phyloP scores from a whole-genome alignment of 345 rosid genomes.

The Cardamine resedifolia region DNA sequence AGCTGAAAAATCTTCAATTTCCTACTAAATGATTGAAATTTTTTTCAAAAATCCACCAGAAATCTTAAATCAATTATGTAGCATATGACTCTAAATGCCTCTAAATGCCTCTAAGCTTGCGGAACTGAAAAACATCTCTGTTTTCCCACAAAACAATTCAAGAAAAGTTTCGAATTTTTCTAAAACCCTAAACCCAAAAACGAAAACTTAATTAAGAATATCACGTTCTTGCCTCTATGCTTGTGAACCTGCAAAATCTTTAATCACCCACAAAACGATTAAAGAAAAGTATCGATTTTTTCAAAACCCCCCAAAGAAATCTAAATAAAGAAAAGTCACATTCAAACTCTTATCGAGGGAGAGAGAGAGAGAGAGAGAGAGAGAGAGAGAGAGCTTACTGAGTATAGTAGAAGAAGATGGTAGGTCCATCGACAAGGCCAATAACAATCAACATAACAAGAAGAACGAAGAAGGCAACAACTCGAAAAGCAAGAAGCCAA shows the following conservation, averaged over 20 bases:
- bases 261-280: neutral
- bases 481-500: constrained; percentile 83
- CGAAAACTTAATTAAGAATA: constrained; percentile 3
- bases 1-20: neutral
- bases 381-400: constrained; percentile 56
- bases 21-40: neutral
- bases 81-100: neutral
- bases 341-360: neutral
- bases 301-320: neutral
- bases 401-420: constrained; percentile 89
- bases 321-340: neutral
- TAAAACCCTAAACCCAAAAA: neutral
- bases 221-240: constrained; percentile 9
- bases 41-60: constrained; percentile 11
- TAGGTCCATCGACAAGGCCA: constrained; percentile 59
- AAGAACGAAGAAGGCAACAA: constrained; percentile 65
- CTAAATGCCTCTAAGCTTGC: neutral
- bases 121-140: too few species aligned
- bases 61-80: constrained; percentile 1
- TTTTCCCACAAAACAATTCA: too few species aligned
- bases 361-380: too few species aligned
- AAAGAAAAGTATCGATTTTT: neutral
- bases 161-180: neutral
- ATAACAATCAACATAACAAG: constrained; percentile 49
- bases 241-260: neutral